A percentile compares a stretch with the other conserved stretches of the same genome.
phyloP scores from a whole-genome alignment of 768 basidiomycete genomes.

The Collybiopsis luxurians region DNA sequence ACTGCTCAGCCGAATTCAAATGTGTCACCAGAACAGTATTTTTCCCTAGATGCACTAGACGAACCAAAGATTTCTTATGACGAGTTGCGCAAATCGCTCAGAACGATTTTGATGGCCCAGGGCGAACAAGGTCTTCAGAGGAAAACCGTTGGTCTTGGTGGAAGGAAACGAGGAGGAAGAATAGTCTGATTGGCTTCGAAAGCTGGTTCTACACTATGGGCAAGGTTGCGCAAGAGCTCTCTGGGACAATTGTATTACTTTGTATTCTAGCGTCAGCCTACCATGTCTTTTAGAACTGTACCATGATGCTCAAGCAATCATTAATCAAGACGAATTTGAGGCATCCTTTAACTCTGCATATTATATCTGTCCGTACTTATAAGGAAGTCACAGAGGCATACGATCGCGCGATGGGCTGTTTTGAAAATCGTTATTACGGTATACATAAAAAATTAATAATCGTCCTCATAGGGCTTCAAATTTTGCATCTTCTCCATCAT shows the following conservation, averaged over 20 bases:
- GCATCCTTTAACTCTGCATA: too few relatives aligned
- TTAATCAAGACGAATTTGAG: too few relatives aligned
- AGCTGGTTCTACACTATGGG: neutral
- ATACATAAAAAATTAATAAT: slow-evolving; percentile 4
- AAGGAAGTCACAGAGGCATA: too few relatives aligned
- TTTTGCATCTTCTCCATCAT: slow-evolving; percentile 67
- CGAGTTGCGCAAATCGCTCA: slow-evolving; percentile 7
- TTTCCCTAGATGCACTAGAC: slow-evolving; percentile 7
- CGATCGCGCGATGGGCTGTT: too few relatives aligned
- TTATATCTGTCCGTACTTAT: too few relatives aligned
- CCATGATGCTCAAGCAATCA: too few relatives aligned
- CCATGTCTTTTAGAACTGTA: too few relatives aligned
- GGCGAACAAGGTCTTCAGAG: neutral
- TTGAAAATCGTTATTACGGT: too few relatives aligned
- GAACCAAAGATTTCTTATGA: slow-evolving; percentile 5
- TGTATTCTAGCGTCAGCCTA: too few relatives aligned
- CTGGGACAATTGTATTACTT: too few relatives aligned
- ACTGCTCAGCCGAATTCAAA: neutral
- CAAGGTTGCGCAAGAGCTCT: too few relatives aligned
- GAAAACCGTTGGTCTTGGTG: neutral
- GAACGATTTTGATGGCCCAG: neutral
- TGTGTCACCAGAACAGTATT: neutral
- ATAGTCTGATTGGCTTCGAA: neutral
- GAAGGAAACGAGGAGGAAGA: neutral
- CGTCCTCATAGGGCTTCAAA: slow-evolving; percentile 43